phyloP scores from a whole-genome alignment of 2,329 filamentous ascomycete genomes.

The Dothideomycetidae sp. region DNA sequence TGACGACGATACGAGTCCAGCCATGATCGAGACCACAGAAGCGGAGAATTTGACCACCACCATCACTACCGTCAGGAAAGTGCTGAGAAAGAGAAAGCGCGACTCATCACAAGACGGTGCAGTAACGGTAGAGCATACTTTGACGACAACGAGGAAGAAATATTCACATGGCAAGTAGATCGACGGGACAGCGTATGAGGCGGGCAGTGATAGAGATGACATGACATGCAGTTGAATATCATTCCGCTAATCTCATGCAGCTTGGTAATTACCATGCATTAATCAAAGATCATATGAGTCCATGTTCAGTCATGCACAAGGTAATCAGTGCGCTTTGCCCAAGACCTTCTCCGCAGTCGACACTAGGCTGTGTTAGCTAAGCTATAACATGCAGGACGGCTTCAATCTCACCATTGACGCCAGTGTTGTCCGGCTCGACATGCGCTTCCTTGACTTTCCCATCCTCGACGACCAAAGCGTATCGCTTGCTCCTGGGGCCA shows the following conservation, averaged over 20 bases:
- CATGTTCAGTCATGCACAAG: background rate
- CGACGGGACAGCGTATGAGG: background rate
- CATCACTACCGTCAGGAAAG: too few species aligned
- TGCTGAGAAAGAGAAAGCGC: too few species aligned
- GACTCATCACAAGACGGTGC: too few species aligned
- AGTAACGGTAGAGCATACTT: too few species aligned
- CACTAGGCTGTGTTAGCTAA: slow-evolving; percentile 5
- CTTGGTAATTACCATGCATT: background rate
- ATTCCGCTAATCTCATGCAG: background rate
- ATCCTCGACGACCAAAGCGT: slow-evolving; percentile 67
- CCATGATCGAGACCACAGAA: background rate
- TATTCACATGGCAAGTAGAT: background rate
- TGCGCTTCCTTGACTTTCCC: slow-evolving; percentile 71
- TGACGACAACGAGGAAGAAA: too few species aligned
- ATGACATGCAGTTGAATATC: background rate
- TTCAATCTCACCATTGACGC: slow-evolving; percentile 54
- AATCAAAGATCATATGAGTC: background rate
- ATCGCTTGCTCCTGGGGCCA: slow-evolving; percentile 70
- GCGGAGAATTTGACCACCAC: too few species aligned
- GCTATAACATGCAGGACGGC: too few species aligned
- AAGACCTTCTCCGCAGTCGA: slow-evolving; percentile 14
- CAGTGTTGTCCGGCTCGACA: slow-evolving; percentile 81
- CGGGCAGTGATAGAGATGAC: background rate
- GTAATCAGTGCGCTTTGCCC: background rate
- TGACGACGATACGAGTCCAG: too few species aligned